These are phyloP conservation scores for Elsinoe ampelina DNA, from an alignment of 2,329 filamentous ascomycete species.

Conservation along the genomic window DNA sequence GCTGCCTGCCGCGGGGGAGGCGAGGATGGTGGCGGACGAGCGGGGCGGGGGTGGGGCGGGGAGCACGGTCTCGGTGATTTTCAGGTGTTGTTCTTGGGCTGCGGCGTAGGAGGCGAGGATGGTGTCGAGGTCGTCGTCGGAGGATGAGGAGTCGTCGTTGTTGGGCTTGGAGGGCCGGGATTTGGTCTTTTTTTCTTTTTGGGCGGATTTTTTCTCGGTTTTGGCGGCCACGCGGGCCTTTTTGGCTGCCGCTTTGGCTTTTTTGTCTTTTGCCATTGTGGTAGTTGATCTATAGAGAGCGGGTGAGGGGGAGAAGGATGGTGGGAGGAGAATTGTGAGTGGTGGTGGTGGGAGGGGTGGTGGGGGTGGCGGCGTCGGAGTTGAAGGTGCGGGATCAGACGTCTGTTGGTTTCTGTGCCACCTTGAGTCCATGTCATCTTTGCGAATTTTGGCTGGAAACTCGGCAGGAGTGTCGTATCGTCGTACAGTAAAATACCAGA, in stretches of 20 bases:
- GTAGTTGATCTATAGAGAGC: too few relatives aligned
- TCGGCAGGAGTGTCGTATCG: neutral
- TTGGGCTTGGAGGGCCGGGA: conserved; percentile 50
- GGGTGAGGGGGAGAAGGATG: neutral
- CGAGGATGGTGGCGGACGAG: conserved; percentile 71
- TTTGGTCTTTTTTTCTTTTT: conserved; percentile 85
- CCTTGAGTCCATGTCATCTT: neutral
- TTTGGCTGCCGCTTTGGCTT: conserved; percentile 44
- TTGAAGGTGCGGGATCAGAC: neutral
- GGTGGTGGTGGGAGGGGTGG: neutral
- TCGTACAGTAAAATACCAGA: neutral
- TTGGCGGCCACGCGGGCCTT: conserved; percentile 34
- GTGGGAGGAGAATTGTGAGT: neutral
- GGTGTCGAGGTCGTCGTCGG: conserved; percentile 86
- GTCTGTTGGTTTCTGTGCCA: neutral
- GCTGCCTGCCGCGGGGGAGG: conserved; percentile 65
- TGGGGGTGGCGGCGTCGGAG: neutral
- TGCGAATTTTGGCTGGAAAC: neutral
- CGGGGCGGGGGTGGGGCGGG: conserved; percentile 63
- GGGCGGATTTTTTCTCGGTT: conserved; percentile 51
- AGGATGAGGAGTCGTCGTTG: conserved; percentile 71
- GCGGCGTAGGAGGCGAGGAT: conserved; percentile 89
- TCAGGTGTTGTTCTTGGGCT: conserved; percentile 84
- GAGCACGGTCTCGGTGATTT: conserved; percentile 72
- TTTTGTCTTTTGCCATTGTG: conserved; percentile 47